A percentile compares a stretch with the other conserved stretches of the same genome.
Conservation (phyloP, 2,329 filamentous ascomycete species). For the Thermothelomyces thermophilus region DNA sequence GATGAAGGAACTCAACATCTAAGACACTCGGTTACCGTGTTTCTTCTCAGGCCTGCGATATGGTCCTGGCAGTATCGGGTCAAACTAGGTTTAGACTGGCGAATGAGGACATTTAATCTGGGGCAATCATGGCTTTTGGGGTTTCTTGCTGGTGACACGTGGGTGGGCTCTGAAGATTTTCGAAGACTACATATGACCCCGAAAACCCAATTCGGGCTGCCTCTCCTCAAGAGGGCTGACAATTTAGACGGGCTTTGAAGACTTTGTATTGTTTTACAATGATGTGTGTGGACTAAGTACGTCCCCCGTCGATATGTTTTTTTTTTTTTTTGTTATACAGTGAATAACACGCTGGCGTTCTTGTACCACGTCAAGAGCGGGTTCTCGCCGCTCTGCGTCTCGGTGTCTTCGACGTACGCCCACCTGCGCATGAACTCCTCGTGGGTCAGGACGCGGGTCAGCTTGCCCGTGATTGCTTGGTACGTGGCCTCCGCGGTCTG, state of each 20-base stretch:
- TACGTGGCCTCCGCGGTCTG: constrained; percentile 86
- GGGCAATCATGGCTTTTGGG: neutral
- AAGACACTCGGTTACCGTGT: constrained; percentile 4
- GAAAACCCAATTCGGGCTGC: no score
- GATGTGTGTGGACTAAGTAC: no score
- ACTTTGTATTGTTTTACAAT: no score
- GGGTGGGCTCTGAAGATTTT: no score
- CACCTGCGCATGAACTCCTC: constrained; percentile 86
- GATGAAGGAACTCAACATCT: constrained; percentile 55
- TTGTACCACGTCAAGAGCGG: constrained; percentile 88
- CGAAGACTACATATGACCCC: no score
- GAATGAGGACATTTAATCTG: neutral
- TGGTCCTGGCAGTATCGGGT: neutral
- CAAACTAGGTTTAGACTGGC: neutral
- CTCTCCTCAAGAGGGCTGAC: no score
- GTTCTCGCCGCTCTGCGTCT: constrained; percentile 87
- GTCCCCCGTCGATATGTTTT: no score
- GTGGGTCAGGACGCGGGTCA: constrained; percentile 78
- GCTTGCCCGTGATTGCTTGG: constrained; percentile 82
- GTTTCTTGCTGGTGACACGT: no score
- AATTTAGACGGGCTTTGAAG: no score
- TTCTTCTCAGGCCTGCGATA: neutral
- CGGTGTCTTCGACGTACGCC: constrained; percentile 85
- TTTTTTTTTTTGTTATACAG: constrained; percentile 48
- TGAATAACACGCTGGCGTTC: constrained; percentile 89